These are phyloP conservation scores for Candida montana DNA, from an alignment of 805 yeast species.

Conservation along the genomic window DNA sequence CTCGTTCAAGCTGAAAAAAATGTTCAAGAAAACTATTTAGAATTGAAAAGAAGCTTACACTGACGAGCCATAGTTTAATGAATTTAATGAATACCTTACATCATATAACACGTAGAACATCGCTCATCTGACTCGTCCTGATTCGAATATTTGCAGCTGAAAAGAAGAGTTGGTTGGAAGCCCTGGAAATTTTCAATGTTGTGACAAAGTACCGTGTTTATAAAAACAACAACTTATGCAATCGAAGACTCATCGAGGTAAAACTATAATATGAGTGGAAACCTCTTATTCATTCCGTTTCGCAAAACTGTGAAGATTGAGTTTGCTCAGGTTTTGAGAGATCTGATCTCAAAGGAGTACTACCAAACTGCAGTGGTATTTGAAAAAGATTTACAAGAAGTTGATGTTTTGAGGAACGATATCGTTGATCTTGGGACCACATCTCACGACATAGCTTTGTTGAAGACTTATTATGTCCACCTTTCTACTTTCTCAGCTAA, in stretches of 20 bases:
- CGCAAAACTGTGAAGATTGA: conserved; percentile 40
- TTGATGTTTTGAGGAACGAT: conserved; percentile 41
- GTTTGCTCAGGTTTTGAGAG: conserved; percentile 34
- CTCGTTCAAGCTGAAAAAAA: conserved; percentile 20
- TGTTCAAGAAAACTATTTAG: conserved; percentile 19
- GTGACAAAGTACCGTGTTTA: too few relatives aligned
- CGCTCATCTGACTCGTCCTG: too few relatives aligned
- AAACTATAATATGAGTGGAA: conserved; percentile 21
- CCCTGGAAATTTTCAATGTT: too few relatives aligned
- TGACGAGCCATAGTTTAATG: too few relatives aligned
- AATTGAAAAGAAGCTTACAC: conserved; percentile 3
- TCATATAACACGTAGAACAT: too few relatives aligned
- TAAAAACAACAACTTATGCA: too few relatives aligned
- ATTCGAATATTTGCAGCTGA: too few relatives aligned
- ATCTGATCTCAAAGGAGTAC: conserved; percentile 43
- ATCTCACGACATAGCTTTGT: conserved; percentile 29
- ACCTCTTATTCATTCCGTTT: conserved; percentile 46
- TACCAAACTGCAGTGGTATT: conserved; percentile 40
- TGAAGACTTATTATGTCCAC: conserved; percentile 43
- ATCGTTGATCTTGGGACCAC: conserved; percentile 33
- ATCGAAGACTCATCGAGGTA: too few relatives aligned
- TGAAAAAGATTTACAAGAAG: conserved; percentile 35
- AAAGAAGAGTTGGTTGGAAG: too few relatives aligned
- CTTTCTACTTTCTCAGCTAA: conserved; percentile 42
- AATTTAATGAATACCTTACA: too few relatives aligned